These are phyloP conservation scores for Neonectria faginata DNA, from an alignment of 2,329 filamentous ascomycete genomes.

Conservation along the genomic window DNA sequence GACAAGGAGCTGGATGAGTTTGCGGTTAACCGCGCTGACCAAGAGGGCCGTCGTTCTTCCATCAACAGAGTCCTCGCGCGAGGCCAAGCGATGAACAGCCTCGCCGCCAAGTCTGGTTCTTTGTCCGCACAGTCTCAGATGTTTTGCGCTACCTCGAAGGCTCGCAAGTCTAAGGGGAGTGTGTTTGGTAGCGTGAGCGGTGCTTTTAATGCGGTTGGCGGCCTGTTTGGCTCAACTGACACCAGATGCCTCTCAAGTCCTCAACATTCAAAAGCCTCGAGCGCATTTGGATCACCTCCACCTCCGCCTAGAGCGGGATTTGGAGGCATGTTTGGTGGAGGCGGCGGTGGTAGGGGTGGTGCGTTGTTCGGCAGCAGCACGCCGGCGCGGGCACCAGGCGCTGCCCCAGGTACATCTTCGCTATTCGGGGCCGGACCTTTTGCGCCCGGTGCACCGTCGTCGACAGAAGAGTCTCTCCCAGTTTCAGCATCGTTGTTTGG, in stretches of 20 bases:
- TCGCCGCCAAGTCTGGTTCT: not conserved
- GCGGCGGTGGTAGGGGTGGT: not conserved
- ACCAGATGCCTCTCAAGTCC: not conserved
- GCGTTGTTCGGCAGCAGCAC: not conserved
- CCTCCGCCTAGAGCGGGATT: not conserved
- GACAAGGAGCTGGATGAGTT: slow-evolving; percentile 12
- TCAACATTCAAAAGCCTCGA: not conserved
- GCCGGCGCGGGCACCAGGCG: not conserved
- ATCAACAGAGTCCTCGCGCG: not conserved
- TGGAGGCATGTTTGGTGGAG: not conserved
- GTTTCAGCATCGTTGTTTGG: not conserved
- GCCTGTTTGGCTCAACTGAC: not conserved
- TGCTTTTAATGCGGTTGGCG: not conserved
- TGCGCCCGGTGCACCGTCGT: not conserved
- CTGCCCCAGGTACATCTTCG: not conserved
- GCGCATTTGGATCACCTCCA: not conserved
- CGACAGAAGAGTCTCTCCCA: not conserved
- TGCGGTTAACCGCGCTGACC: not conserved
- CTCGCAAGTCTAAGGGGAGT: not conserved
- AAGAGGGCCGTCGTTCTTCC: not conserved
- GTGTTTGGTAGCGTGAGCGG: not conserved
- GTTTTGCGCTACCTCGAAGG: not conserved
- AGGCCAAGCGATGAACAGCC: not conserved
- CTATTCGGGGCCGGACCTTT: not conserved
- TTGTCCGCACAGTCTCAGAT: not conserved